Conservation (phyloP, 164 flowering plant genomes). For the Sextonia rubra region DNA sequence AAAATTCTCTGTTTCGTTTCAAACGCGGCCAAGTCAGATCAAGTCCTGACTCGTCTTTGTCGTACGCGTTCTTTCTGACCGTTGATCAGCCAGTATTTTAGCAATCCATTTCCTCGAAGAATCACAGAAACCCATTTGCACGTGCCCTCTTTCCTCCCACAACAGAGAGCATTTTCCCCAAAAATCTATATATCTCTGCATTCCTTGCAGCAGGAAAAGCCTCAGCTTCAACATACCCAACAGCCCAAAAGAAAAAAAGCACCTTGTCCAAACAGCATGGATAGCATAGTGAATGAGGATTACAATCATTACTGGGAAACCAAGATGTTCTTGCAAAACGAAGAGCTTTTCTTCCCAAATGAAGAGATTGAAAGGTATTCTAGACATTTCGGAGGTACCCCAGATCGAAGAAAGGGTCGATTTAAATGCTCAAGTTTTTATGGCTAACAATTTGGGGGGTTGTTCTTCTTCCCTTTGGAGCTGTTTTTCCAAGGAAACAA, state of each 20-base stretch:
- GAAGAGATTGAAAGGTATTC: conserved; percentile 27
- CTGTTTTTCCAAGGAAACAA: too few relatives aligned
- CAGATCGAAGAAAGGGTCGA: neutral
- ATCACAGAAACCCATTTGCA: neutral
- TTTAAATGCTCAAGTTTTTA: neutral
- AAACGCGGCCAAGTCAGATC: neutral
- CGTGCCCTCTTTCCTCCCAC: neutral
- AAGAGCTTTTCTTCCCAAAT: conserved; percentile 22
- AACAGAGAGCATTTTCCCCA: neutral
- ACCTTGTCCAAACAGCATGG: conserved; percentile 8
- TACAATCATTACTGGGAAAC: conserved; percentile 26
- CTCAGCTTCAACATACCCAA: neutral
- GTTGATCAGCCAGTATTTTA: neutral
- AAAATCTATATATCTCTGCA: neutral
- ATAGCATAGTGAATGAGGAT: conserved; percentile 15
- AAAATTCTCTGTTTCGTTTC: too few relatives aligned
- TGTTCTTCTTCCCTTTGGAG: neutral
- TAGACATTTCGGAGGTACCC: neutral
- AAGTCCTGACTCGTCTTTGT: neutral
- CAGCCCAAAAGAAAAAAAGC: too few relatives aligned
- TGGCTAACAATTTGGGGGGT: neutral
- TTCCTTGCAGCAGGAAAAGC: neutral
- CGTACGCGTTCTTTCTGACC: neutral
- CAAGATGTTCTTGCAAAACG: conserved; percentile 22
- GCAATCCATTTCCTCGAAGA: neutral